Percentiles rank a stretch among this genome's conserved stretches.
phyloP scores from a whole-genome alignment of 148 eudicot genomes.

The Vaccinium darrowii region DNA sequence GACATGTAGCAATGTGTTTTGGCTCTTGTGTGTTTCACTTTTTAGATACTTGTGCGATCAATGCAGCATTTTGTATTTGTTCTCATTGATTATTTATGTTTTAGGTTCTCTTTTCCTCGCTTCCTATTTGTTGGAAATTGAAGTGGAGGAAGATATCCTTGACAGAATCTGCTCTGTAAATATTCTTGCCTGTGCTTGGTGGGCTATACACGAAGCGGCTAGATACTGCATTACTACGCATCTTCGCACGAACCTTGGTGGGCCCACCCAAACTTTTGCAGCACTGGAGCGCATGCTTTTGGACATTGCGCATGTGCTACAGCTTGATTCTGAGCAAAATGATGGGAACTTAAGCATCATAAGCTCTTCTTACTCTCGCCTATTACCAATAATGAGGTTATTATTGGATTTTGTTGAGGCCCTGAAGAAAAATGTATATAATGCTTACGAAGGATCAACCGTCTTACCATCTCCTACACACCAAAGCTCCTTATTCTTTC shows the following conservation, averaged over 20 bases:
- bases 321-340: conserved; percentile 70
- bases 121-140: conserved; percentile 38
- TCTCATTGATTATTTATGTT: too few relatives aligned
- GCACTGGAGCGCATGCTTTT: conserved; percentile 97
- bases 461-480: conserved; percentile 65
- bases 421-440: conserved; percentile 91
- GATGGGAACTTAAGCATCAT: conserved; percentile 77
- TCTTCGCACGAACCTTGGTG: conserved; percentile 97
- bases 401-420: conserved; percentile 94
- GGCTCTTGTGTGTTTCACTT: neutral
- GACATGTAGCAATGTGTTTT: conserved; percentile 21
- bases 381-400: conserved; percentile 88
- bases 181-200: conserved; percentile 88
- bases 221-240: conserved; percentile 88
- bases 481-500: conserved; percentile 84
- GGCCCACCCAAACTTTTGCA: conserved; percentile 98
- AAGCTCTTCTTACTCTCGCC: conserved; percentile 77
- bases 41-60: neutral
- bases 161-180: conserved; percentile 62
- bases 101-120: too few relatives aligned
- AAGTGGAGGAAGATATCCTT: conserved; percentile 60
- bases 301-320: conserved; percentile 84
- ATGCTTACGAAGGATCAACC: conserved; percentile 92
- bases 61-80: too few relatives aligned
- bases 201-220: conserved; percentile 97